Evolutionary conservation across 2,329 filamentous ascomycete genomes (phyloP).

Genomic region (Coniochaeta ligniaria): DNA sequence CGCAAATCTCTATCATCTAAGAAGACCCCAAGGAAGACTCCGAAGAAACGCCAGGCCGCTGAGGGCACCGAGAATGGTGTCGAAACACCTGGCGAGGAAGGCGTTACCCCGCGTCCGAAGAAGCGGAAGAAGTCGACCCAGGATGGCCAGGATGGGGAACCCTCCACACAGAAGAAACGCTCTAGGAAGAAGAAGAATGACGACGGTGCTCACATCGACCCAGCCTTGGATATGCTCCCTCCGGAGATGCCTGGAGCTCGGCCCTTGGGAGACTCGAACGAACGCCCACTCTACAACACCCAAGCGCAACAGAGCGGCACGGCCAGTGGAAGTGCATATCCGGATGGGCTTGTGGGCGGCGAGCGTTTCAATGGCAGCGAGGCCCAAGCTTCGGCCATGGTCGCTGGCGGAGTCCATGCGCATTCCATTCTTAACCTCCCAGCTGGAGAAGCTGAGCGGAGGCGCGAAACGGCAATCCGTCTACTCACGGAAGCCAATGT

Average conservation of each 20-base stretch:
- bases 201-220: conserved; percentile 6
- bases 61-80: conserved; percentile 1
- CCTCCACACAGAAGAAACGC: conserved; percentile 8
- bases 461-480: conserved; percentile 38
- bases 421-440: conserved; percentile 30
- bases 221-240: conserved; percentile 7
- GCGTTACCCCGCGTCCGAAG: conserved; percentile 6
- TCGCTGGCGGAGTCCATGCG: conserved; percentile 9
- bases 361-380: conserved; percentile 8
- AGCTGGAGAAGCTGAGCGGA: conserved; percentile 40
- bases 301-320: conserved; percentile 4
- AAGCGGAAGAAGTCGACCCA: conserved; percentile 10
- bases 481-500: conserved; percentile 39
- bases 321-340: conserved; percentile 5
- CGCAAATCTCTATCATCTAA: conserved; percentile 13
- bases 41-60: conserved; percentile 10
- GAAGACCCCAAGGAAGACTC: conserved; percentile 21
- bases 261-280: conserved; percentile 10
- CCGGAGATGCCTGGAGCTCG: conserved; percentile 15
- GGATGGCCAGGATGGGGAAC: not conserved
- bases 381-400: conserved; percentile 8
- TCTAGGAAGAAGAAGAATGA: conserved; percentile 14
- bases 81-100: not conserved
- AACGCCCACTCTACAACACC: conserved; percentile 10
- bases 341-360: conserved; percentile 11